phyloP scores from a whole-genome alignment of 73 alveolate species.

The Diophrys appendiculata region DNA sequence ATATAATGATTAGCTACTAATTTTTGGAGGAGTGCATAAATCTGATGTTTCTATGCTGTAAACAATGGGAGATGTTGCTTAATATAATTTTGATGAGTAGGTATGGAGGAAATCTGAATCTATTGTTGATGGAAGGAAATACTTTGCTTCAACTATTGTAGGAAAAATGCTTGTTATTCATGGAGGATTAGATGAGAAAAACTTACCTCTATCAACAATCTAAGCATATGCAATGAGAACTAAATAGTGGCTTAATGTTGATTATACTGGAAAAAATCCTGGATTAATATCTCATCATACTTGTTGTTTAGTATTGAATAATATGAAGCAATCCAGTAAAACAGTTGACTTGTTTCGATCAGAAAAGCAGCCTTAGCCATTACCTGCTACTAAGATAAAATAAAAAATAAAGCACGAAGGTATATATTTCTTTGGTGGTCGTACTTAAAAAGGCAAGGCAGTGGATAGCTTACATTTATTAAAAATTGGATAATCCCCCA shows the following conservation, averaged over 20 bases:
- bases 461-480: not conserved
- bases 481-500: not conserved
- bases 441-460: not conserved
- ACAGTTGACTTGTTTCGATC: not conserved
- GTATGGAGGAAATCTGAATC: not conserved
- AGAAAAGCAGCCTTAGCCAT: not conserved
- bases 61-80: not conserved
- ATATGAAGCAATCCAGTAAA: not conserved
- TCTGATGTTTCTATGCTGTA: not conserved
- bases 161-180: not conserved
- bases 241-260: not conserved
- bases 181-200: not conserved
- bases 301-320: not conserved
- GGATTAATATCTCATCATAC: not conserved
- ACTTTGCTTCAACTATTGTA: not conserved
- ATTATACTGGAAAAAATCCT: not conserved
- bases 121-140: not conserved
- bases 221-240: not conserved
- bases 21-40: not conserved
- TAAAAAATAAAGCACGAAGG: not conserved
- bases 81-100: no score
- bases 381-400: not conserved
- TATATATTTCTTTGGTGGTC: not conserved
- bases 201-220: not conserved
- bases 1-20: not conserved